Percentiles rank a stretch among this genome's conserved stretches.
Conservation (phyloP, 75 land plant genomes). For the Azolla pinnata region DNA sequence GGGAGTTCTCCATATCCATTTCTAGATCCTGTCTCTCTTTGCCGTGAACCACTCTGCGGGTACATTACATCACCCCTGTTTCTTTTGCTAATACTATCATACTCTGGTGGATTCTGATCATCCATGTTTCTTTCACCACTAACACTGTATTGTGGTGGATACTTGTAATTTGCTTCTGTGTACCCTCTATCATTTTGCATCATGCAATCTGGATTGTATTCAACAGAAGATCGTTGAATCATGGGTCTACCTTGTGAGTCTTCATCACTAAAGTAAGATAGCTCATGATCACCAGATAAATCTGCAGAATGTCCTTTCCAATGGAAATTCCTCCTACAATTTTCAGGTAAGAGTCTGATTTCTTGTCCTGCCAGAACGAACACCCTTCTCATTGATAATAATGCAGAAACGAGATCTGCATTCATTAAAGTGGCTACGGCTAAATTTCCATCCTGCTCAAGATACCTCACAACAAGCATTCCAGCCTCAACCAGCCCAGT, state of each 20-base stretch:
- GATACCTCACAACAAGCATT: conserved; percentile 6
- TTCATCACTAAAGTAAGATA: background rate
- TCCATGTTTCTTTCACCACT: too few relatives aligned
- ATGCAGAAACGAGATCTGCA: background rate
- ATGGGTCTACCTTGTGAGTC: background rate
- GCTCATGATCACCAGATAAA: background rate
- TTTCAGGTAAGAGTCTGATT: background rate
- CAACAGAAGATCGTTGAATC: background rate
- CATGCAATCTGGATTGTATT: background rate
- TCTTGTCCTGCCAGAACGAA: background rate
- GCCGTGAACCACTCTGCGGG: too few relatives aligned
- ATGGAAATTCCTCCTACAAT: background rate
- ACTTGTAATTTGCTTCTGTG: background rate
- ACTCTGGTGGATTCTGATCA: too few relatives aligned
- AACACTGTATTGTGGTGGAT: background rate
- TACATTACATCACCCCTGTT: too few relatives aligned
- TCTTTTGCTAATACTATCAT: background rate
- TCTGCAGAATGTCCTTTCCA: background rate
- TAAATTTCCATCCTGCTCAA: background rate
- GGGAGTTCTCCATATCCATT: too few relatives aligned
- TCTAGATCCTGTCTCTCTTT: too few relatives aligned
- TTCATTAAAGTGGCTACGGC: background rate
- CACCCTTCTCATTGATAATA: background rate
- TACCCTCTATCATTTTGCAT: background rate
- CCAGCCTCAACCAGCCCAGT: conserved; percentile 7